Percentiles rank a stretch among this genome's conserved stretches.
phyloP scores from a whole-genome alignment of 2,329 filamentous ascomycete species.

The Bipolaris zeicola region DNA sequence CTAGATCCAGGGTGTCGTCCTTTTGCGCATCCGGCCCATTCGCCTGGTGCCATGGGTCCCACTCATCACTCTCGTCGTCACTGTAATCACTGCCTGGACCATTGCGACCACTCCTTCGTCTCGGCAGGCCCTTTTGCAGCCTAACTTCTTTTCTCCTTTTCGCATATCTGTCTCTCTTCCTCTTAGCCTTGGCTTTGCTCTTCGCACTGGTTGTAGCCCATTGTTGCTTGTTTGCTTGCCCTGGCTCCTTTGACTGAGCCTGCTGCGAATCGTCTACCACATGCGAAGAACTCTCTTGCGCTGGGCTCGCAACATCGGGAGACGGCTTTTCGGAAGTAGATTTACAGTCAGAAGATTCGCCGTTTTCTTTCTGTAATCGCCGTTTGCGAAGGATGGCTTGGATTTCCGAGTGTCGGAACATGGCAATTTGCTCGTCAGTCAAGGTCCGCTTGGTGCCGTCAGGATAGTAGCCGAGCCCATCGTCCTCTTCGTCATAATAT shows the following conservation, averaged over 20 bases:
- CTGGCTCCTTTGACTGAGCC: constrained; percentile 18
- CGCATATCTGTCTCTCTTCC: constrained; percentile 32
- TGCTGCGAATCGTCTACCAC: constrained; percentile 15
- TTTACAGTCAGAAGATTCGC: constrained; percentile 21
- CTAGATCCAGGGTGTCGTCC: constrained; percentile 50
- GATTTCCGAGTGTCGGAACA: constrained; percentile 89
- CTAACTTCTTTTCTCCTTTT: constrained; percentile 32
- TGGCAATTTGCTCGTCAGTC: constrained; percentile 87
- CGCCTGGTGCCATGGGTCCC: constrained; percentile 53
- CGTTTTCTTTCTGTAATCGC: constrained; percentile 29
- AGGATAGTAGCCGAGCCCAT: constrained; percentile 79
- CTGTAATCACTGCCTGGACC: constrained; percentile 25
- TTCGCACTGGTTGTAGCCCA: constrained; percentile 36
- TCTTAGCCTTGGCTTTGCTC: constrained; percentile 33
- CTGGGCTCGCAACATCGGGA: neutral
- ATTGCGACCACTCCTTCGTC: constrained; percentile 12
- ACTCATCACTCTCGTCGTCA: constrained; percentile 46
- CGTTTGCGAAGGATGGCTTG: constrained; percentile 64
- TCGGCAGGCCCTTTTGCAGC: constrained; percentile 18
- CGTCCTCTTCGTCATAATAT: constrained; percentile 58
- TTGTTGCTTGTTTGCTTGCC: constrained; percentile 30
- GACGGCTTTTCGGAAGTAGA: neutral
- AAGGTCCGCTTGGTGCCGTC: constrained; percentile 88
- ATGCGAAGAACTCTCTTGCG: neutral
- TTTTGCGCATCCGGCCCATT: constrained; percentile 53